phyloP scores from a whole-genome alignment of 139 green algal species.

The Astrephomene gubernaculifera region DNA sequence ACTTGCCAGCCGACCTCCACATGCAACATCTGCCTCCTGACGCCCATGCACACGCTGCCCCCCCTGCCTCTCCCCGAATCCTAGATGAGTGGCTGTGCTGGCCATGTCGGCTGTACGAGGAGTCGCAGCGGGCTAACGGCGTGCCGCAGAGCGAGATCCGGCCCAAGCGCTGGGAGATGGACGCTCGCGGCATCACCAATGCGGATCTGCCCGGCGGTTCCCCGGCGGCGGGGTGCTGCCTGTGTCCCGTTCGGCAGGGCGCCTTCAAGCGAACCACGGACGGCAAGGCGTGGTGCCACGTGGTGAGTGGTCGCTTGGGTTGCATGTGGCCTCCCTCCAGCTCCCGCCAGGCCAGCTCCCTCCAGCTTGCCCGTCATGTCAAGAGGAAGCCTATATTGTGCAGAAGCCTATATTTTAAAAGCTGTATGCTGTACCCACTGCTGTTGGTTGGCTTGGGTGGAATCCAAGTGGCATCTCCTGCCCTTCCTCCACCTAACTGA shows the following conservation, averaged over 20 bases:
- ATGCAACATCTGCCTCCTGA: too few relatives aligned
- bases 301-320: conserved; percentile 48
- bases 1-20: too few relatives aligned
- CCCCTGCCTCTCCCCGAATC: too few relatives aligned
- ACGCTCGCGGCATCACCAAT: conserved; percentile 38
- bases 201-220: conserved; percentile 73
- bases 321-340: neutral
- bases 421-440: too few relatives aligned
- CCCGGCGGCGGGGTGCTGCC: conserved; percentile 63
- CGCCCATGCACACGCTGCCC: too few relatives aligned
- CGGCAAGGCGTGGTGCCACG: conserved; percentile 77
- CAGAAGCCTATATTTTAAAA: too few relatives aligned
- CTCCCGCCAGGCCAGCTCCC: too few relatives aligned
- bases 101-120: conserved; percentile 86
- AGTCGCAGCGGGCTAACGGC: conserved; percentile 55
- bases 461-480: too few relatives aligned
- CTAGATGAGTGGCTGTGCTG: conserved; percentile 92
- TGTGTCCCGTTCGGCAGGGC: conserved; percentile 88
- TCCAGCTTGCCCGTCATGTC: too few relatives aligned
- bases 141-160: conserved; percentile 73
- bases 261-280: conserved; percentile 83
- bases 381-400: too few relatives aligned
- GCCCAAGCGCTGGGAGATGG: conserved; percentile 74
- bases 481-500: too few relatives aligned
- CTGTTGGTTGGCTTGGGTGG: too few relatives aligned